Base-by-base conservation (phyloP, 768 basidiomycete species). In the Coprinopsis strossmayeri region DNA sequence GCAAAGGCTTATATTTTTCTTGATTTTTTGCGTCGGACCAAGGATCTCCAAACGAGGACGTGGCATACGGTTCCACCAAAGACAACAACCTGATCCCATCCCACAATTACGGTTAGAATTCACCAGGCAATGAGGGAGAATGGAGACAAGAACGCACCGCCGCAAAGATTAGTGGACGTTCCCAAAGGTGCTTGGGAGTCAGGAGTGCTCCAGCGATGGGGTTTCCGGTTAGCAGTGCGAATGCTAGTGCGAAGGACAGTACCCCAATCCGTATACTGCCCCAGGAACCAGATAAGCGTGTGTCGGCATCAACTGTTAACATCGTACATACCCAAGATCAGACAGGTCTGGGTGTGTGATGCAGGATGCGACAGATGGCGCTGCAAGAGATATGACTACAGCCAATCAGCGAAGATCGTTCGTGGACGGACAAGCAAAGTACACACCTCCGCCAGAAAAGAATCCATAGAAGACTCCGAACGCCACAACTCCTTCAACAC, bases 391-490 rank as follows among this genome's bases (percentile, higher is more conserved):
- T 23, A 74, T 61, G 46, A 67, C 74, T 76, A 43, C 24, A 34
- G 53, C 44, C 49, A 26, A 37, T 25, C 28, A 34, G 42, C 13
- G 5, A 20, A 11, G 38, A 27, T 23, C 10, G 11, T 24, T 5
- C 34, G 17, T 46, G 45, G 34, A 46, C 45, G 39, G 27, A 46
- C 42, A 34, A n/a, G n/a, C 15, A 26, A 40, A 18, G 17, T 4
- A 65, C 71, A 50, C 52, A 78, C 76, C 68, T 59, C 71, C 74
- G 30, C 78, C 78, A 34, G 76, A 75, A 59, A 77, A 77, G 60
- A 78, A 77, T 0, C 78, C 78, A 55, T 78, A 80, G 44, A 73
- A 64, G 18, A 77, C 58, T 5, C 61, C 72, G 59, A 79, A 76
- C 3, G 68, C 57, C 7, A 69, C 60, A 24, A 73, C 66, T 15